These are phyloP conservation scores for Castanea mollissima DNA, from an alignment of 306 rosid genomes.

Conservation along the genomic window DNA sequence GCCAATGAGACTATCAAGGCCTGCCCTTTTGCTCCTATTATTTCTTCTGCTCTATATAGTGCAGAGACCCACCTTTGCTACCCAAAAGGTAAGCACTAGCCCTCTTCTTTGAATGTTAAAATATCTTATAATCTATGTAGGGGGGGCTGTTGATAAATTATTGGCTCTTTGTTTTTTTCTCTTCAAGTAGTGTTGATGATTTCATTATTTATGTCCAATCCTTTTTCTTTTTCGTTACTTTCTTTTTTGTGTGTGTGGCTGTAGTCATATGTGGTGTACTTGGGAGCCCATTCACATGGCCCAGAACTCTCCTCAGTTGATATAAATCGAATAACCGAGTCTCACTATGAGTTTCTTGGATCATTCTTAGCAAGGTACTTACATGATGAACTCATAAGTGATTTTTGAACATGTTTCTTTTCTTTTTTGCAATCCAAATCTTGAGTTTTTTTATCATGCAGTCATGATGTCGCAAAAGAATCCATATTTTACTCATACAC, in stretches of 20 bases:
- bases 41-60: slow-evolving; percentile 35
- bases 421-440: not conserved
- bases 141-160: not conserved
- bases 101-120: slow-evolving; percentile 1
- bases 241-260: not conserved
- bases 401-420: not conserved
- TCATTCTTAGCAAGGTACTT: slow-evolving; percentile 68
- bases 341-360: slow-evolving; percentile 71
- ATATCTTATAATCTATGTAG: not conserved
- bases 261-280: slow-evolving; percentile 84
- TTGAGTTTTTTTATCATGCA: slow-evolving; percentile 8
- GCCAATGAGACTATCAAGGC: slow-evolving; percentile 34
- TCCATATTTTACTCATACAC: slow-evolving; percentile 84
- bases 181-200: not conserved
- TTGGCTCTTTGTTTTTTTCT: not conserved
- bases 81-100: slow-evolving; percentile 54
- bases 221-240: too few species aligned
- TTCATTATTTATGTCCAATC: not conserved
- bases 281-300: slow-evolving; percentile 77
- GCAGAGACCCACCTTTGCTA: slow-evolving; percentile 42
- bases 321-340: slow-evolving; percentile 40
- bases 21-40: slow-evolving; percentile 23
- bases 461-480: slow-evolving; percentile 49
- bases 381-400: too few species aligned
- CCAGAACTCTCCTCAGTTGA: slow-evolving; percentile 43